Evolutionary conservation across 331 rosid genomes (phyloP), one percentile per base, ranked within the genome.

Genomic region (Acacia concinna): DNA sequence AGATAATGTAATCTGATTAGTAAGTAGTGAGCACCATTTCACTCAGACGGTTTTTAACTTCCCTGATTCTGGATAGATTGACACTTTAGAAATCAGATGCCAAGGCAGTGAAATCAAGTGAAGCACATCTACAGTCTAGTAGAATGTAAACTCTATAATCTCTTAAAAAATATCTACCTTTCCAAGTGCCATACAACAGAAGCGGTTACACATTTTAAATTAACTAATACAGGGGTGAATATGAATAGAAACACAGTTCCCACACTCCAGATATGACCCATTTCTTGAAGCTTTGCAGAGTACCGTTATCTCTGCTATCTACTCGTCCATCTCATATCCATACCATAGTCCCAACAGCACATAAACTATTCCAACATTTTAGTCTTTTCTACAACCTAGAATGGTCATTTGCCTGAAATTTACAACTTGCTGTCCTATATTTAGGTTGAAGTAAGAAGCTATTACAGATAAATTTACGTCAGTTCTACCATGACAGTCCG

Each of bases 331-430:
- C n/a, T 28, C 67, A 60, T 60, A 28, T 14, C n/a, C 9, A 28
- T 60, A 30, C 67, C 67, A 60, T 18, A 11, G 21, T 28, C 28
- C 60, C 38, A 25, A 25, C 21, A 28, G 23, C 49, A 7, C 35
- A 31, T 30, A 44, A 6, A 46, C 6, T 8, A 47, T 71, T 49
- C 46, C 1, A 18, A 49, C 30, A 51, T 6, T 2, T 6, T 6
- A 28, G 32, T 49, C 76, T 27, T 71, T 62, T 76, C 46, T 18
- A 30, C 69, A 76, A 63, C 34, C 34, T 76, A 17, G 34, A 7
- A 44, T 28, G 63, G 25, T 46, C 40, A 44, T 27, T 31, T 70
- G 17, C 40, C 60, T 28, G 38, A 17, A 44, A 70, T 68, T 28
- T 31, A 13, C 43, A 20, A 47, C 63, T 28, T 30, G 76, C 43